Percentiles rank a stretch among this genome's conserved stretches.
Evolutionary conservation across 2,329 filamentous ascomycete genomes (phyloP).

Genomic region (Fusarium duplospermum): DNA sequence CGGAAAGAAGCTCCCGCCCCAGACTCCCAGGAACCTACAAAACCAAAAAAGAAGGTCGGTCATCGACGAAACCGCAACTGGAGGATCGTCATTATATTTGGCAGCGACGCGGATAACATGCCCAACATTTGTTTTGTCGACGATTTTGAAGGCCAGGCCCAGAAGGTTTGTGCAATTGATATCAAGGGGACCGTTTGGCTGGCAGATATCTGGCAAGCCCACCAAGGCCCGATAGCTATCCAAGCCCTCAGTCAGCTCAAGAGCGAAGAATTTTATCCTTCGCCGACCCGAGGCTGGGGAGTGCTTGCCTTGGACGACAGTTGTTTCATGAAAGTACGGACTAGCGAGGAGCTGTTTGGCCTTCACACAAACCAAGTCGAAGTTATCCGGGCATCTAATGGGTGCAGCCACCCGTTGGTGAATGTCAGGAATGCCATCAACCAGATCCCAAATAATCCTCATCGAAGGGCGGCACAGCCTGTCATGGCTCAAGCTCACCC

Average conservation of each 20-base stretch:
- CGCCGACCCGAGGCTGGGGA: constrained; percentile 59
- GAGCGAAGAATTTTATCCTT: constrained; percentile 47
- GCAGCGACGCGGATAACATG: constrained; percentile 57
- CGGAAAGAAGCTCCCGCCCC: neutral
- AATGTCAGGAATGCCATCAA: constrained; percentile 43
- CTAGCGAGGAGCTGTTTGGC: constrained; percentile 51
- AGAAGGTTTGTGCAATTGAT: constrained; percentile 63
- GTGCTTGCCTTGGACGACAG: constrained; percentile 58
- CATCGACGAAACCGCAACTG: constrained; percentile 59
- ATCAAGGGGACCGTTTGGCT: constrained; percentile 62
- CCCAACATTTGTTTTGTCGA: constrained; percentile 65
- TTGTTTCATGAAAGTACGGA: constrained; percentile 55
- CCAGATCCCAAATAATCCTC: constrained; percentile 48
- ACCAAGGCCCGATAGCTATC: constrained; percentile 44
- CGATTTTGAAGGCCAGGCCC: constrained; percentile 58
- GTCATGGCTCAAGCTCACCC: constrained; percentile 24
- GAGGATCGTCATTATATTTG: constrained; percentile 61
- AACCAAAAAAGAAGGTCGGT: constrained; percentile 42
- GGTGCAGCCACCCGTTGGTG: constrained; percentile 37
- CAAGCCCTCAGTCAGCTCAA: constrained; percentile 35
- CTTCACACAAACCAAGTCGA: constrained; percentile 34
- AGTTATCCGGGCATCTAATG: constrained; percentile 23
- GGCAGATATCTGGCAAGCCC: constrained; percentile 62
- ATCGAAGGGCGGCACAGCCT: constrained; percentile 17
- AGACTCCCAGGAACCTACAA: constrained; percentile 2